Conservation (phyloP, 23 red algal species). For the Cyanidiococcus yangmingshanensis region DNA sequence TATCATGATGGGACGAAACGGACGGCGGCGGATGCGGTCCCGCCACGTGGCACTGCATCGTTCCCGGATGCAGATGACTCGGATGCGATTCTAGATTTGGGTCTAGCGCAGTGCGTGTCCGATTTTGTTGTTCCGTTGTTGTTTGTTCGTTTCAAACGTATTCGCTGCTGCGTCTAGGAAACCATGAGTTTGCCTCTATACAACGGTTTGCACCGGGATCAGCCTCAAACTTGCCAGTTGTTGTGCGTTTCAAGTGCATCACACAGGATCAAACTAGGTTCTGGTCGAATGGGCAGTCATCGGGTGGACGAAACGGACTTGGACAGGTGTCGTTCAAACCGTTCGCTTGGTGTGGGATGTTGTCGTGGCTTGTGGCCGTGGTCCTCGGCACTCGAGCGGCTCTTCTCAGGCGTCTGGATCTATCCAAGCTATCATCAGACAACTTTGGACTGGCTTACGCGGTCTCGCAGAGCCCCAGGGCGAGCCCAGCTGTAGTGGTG, state of each 20-base stretch:
- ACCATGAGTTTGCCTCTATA: not conserved
- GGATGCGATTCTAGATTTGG: not conserved
- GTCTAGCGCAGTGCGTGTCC: no score
- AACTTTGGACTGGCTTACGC: not conserved
- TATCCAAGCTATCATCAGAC: not conserved
- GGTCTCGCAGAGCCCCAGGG: not conserved
- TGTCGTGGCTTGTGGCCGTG: not conserved
- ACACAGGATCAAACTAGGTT: not conserved
- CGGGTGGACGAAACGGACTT: no score
- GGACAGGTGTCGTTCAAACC: no score
- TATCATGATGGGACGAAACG: no score
- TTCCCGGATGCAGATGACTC: not conserved
- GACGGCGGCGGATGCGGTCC: not conserved
- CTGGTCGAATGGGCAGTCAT: no score
- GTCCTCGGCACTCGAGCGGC: not conserved
- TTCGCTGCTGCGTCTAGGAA: no score
- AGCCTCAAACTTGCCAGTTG: not conserved
- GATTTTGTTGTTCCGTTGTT: not conserved
- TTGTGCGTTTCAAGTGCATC: not conserved
- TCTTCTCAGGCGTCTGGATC: not conserved
- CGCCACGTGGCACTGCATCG: not conserved
- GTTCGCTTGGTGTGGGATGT: not conserved
- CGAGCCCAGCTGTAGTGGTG: not conserved
- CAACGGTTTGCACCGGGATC: not conserved
- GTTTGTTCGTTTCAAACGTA: no score